These are phyloP conservation scores for Calendula officinalis DNA, from an alignment of 129 eudicot genomes.

Conservation along the genomic window DNA sequence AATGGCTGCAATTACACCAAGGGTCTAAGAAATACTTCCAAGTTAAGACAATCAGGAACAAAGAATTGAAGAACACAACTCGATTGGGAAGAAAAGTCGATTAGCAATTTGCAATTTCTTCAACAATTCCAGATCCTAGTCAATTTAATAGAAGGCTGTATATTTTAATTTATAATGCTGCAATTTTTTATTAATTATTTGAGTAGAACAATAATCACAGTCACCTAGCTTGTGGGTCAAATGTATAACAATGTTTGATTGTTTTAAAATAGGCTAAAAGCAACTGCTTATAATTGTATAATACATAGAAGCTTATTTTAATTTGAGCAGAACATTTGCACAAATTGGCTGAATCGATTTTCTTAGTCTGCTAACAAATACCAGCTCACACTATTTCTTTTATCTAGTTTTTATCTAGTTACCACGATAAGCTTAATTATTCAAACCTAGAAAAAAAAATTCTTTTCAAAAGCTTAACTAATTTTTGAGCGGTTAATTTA, in stretches of 20 bases:
- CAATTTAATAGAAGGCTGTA: background rate
- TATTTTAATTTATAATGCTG: too few relatives aligned
- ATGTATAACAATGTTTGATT: background rate
- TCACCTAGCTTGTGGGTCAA: background rate
- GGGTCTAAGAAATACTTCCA: background rate
- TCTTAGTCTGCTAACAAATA: background rate
- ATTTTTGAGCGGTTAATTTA: background rate
- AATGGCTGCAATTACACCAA: too few relatives aligned
- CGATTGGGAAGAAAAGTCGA: background rate
- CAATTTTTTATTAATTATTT: too few relatives aligned
- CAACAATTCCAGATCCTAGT: background rate
- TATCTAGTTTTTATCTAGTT: slow-evolving; percentile 9
- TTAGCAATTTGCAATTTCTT: slow-evolving; percentile 3
- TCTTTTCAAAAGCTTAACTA: background rate
- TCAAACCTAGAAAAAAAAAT: background rate
- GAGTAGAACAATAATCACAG: slow-evolving; percentile 1
- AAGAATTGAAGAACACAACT: background rate
- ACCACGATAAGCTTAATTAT: slow-evolving; percentile 9
- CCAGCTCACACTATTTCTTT: slow-evolving; percentile 2
- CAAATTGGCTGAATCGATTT: background rate
- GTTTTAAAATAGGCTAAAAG: slow-evolving; percentile 6
- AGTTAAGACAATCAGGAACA: background rate
- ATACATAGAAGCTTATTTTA: background rate
- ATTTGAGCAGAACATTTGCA: background rate
- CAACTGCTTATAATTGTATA: background rate